phyloP scores from a whole-genome alignment of 1,284 basidiomycete genomes.

The Vanrija sp. region DNA sequence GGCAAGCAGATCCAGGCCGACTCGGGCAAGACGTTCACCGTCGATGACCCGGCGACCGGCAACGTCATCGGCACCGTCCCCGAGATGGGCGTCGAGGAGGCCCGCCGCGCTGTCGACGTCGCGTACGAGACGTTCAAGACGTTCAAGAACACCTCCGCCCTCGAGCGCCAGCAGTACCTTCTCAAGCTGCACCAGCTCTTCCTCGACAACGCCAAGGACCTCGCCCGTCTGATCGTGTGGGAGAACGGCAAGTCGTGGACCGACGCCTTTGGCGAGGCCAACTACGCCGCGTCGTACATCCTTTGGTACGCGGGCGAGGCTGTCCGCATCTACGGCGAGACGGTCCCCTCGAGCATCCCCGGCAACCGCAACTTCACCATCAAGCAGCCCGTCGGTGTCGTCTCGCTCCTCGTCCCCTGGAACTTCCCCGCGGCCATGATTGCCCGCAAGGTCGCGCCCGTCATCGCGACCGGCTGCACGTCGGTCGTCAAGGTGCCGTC shows the following conservation, averaged over 20 bases:
- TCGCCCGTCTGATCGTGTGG: slow-evolving; percentile 46
- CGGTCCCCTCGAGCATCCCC: slow-evolving; percentile 72
- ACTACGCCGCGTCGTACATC: slow-evolving; percentile 77
- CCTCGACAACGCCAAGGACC: slow-evolving; percentile 36
- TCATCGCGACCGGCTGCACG: slow-evolving; percentile 90
- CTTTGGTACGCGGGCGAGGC: slow-evolving; percentile 87
- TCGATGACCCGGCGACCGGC: slow-evolving; percentile 80
- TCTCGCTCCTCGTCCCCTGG: slow-evolving; percentile 52
- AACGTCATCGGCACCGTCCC: slow-evolving; percentile 75
- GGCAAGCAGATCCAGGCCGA: slow-evolving; percentile 79
- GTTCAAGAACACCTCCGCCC: slow-evolving; percentile 69
- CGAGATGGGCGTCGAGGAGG: slow-evolving; percentile 79
- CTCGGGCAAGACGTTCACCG: slow-evolving; percentile 64
- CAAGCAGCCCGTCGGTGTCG: slow-evolving; percentile 81
- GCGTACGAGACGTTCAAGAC: slow-evolving; percentile 71
- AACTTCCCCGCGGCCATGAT: slow-evolving; percentile 81
- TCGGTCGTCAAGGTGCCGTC: slow-evolving; percentile 92
- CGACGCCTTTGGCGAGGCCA: slow-evolving; percentile 76
- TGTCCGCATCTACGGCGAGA: slow-evolving; percentile 66
- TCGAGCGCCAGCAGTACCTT: slow-evolving; percentile 31
- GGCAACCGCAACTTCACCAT: slow-evolving; percentile 81
- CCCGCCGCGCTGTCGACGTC: slow-evolving; percentile 71
- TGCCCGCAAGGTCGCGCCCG: slow-evolving; percentile 56
- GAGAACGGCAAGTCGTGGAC: slow-evolving; percentile 87
- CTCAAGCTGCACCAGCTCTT: slow-evolving; percentile 32